phyloP scores from a whole-genome alignment of 441 rosid species.

The Heliophila coronopifolia region DNA sequence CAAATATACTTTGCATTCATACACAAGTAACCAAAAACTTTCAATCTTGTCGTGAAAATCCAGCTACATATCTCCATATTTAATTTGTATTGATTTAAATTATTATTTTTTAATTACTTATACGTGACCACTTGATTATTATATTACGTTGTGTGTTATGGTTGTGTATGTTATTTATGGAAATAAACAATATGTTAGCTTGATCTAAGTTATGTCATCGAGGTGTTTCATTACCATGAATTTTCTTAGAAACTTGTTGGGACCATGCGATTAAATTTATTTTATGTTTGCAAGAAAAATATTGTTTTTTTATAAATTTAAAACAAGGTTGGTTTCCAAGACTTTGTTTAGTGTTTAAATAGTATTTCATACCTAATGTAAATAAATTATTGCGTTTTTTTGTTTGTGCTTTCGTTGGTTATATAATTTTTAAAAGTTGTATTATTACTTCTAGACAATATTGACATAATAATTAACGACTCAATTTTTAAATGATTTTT shows the following conservation, averaged over 20 bases:
- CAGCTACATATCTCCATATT: conserved; percentile 11
- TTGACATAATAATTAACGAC: conserved; percentile 7
- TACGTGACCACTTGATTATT: conserved; percentile 17
- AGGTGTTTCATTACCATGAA: conserved; percentile 30
- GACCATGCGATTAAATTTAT: conserved; percentile 23
- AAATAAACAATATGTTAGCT: conserved; percentile 26
- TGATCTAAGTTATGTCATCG: conserved; percentile 30
- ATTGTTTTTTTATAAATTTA: neutral
- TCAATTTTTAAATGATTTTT: neutral
- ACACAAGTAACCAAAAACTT: conserved; percentile 29
- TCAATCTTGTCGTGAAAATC: conserved; percentile 26
- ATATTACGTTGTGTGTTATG: conserved; percentile 9
- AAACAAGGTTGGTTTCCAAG: conserved; percentile 23
- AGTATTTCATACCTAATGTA: conserved; percentile 16
- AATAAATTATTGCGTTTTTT: conserved; percentile 1
- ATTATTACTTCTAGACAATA: conserved; percentile 1
- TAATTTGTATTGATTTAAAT: conserved; percentile 12
- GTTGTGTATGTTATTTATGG: neutral
- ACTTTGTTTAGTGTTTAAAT: conserved; percentile 15
- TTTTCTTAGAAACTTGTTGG: conserved; percentile 30
- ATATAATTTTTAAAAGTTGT: neutral
- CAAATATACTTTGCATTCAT: conserved; percentile 28
- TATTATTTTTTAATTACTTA: neutral
- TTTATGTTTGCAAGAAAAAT: conserved; percentile 14
- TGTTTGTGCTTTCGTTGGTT: conserved; percentile 15